Evolutionary conservation across 1,284 basidiomycete genomes (phyloP).

Genomic region (Volvariella surrecta): DNA sequence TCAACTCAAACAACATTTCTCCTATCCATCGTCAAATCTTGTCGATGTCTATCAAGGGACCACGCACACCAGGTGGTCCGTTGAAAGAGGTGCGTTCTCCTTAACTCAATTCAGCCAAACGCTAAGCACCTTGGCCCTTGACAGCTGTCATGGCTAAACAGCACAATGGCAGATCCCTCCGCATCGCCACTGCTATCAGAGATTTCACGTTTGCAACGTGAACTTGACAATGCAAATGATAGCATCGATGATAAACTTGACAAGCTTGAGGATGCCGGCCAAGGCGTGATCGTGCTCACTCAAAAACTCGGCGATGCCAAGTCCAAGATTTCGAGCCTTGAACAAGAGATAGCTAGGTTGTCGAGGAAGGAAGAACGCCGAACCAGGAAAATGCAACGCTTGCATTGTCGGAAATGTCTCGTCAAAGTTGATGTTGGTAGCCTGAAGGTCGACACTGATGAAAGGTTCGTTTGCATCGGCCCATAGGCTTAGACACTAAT

Average conservation of each 20-base stretch:
- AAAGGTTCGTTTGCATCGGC: conserved; percentile 38
- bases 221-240: conserved; percentile 71
- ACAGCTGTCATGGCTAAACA: conserved; percentile 68
- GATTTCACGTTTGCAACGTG: conserved; percentile 56
- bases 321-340: conserved; percentile 42
- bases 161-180: conserved; percentile 42
- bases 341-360: conserved; percentile 59
- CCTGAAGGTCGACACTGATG: conserved; percentile 34
- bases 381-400: conserved; percentile 44
- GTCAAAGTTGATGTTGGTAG: conserved; percentile 45
- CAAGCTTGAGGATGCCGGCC: conserved; percentile 69
- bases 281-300: conserved; percentile 60
- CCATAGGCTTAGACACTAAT: conserved; percentile 1
- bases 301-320: conserved; percentile 66
- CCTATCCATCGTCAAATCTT: conserved; percentile 66
- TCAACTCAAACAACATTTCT: conserved; percentile 51
- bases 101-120: neutral
- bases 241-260: conserved; percentile 81
- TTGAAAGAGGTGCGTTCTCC: conserved; percentile 56
- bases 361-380: conserved; percentile 58
- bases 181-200: conserved; percentile 53
- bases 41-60: conserved; percentile 54
- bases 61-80: conserved; percentile 70
- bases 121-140: neutral
- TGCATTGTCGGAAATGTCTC: conserved; percentile 57